Conservation (phyloP, 495 filamentous ascomycete species). For the Cairneyella variabilis region DNA sequence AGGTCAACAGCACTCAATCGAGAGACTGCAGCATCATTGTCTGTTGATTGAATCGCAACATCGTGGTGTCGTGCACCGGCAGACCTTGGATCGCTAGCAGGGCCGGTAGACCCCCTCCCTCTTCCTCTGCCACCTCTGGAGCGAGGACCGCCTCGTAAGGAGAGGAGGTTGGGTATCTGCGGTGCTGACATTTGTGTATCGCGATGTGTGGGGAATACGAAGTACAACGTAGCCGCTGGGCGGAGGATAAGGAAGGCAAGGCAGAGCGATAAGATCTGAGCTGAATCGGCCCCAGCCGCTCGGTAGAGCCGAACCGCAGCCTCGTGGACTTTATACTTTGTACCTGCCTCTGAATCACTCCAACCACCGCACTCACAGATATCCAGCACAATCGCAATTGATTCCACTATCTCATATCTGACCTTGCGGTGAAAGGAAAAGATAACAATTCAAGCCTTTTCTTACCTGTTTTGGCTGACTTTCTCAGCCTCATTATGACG, state of each 20-base stretch:
- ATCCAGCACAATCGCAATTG: no score
- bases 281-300: no score
- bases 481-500: constrained; percentile 1
- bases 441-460: no score
- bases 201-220: background rate
- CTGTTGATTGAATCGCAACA: constrained; percentile 72
- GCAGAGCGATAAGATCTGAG: no score
- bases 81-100: background rate
- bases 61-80: constrained; percentile 18
- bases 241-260: no score
- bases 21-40: constrained; percentile 86
- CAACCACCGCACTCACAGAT: no score
- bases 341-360: no score
- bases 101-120: constrained; percentile 30
- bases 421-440: no score
- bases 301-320: no score
- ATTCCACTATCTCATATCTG: background rate
- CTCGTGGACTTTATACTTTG: no score
- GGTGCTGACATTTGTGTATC: constrained; percentile 57
- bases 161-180: constrained; percentile 73
- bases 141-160: constrained; percentile 47
- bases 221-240: background rate
- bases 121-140: constrained; percentile 27
- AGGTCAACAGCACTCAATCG: constrained; percentile 81
- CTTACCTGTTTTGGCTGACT: background rate